Base-by-base conservation (phyloP, 345 rosid genomes). In the Tarenaya hassleriana region DNA sequence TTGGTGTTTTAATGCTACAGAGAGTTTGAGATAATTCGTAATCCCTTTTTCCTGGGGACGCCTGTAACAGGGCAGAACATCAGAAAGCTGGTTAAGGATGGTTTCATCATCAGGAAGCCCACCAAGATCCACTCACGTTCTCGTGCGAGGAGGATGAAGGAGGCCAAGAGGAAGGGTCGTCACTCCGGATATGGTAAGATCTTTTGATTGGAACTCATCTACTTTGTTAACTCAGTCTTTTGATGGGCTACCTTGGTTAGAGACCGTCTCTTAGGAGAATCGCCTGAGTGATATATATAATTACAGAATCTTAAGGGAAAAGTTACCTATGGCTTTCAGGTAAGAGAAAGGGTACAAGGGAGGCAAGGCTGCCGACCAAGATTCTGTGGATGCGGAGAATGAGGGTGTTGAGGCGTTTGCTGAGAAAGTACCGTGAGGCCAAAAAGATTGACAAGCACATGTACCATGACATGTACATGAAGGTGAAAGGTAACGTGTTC, bases 381-480 rank as follows among this genome's bases (percentile, higher is more conserved):
- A 11, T 75, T 20, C 81, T 84, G 1, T 84, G 89, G 84, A 84
- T 84, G 94, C 71, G 77, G 45, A 79, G 89, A 58, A 68, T 79
- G 84, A 78, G 84, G 32, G 84, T 81, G 19, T 69, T 84, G 29
- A 79, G 88, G 62, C 88, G 86, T 8, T 59, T 73, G 31, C 70
- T 84, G 10, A 69, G 70, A 10, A 84, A 84, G 70, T 75, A 69
- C 54, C 55, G 86, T n/a, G 88, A 84, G 53, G 13, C 78, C 2
- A 81, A 79, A 65, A 84, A 84, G 77, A 84, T 84, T 54, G 88
- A 81, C 80, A 81, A 58, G 70, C 88, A 84, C 47, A 84, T 81
- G 82, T 81, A 79, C 73, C 94, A 84, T 56, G 88, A 84, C 43
- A 84, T 84, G 94, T 81, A 84, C 82, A 81, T 79, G 94, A 79